These are phyloP conservation scores for Xylaria hypoxylon DNA, from an alignment of 2,329 filamentous ascomycete genomes.

Conservation along the genomic window DNA sequence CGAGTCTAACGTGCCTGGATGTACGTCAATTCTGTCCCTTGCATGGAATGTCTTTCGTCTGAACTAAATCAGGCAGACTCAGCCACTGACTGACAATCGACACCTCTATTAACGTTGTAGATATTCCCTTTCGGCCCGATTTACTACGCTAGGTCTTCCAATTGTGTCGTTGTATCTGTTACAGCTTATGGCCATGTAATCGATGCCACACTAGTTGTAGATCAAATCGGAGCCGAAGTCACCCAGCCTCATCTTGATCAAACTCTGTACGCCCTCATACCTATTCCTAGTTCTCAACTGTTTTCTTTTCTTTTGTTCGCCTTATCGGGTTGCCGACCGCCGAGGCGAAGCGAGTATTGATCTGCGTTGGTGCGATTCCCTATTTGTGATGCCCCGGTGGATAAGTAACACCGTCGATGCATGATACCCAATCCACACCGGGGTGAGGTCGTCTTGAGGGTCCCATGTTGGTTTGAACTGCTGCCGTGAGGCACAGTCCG, in stretches of 20 bases:
- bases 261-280: slow-evolving; percentile 12
- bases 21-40: slow-evolving; percentile 29
- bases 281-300: slow-evolving; percentile 14
- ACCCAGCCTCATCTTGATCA: slow-evolving; percentile 15
- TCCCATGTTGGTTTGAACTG: slow-evolving; percentile 12
- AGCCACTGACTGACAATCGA: slow-evolving; percentile 20
- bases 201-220: slow-evolving; percentile 18
- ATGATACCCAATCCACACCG: slow-evolving; percentile 28
- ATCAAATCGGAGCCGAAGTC: slow-evolving; percentile 10
- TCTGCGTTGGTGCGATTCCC: slow-evolving; percentile 13
- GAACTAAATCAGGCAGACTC: slow-evolving; percentile 30
- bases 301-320: slow-evolving; percentile 10
- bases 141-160: slow-evolving; percentile 16
- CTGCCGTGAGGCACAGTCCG: slow-evolving; percentile 27
- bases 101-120: neutral
- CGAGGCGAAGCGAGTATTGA: slow-evolving; percentile 33
- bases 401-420: slow-evolving; percentile 9
- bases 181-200: slow-evolving; percentile 20
- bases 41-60: slow-evolving; percentile 26
- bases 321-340: neutral
- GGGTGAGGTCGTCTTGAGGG: slow-evolving; percentile 25
- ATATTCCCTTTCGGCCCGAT: slow-evolving; percentile 33
- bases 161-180: slow-evolving; percentile 16
- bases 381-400: slow-evolving; percentile 14
- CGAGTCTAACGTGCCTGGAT: slow-evolving; percentile 3